These are phyloP conservation scores for Jatropha podagrica DNA, from an alignment of 441 rosid genomes.

Conservation along the genomic window DNA sequence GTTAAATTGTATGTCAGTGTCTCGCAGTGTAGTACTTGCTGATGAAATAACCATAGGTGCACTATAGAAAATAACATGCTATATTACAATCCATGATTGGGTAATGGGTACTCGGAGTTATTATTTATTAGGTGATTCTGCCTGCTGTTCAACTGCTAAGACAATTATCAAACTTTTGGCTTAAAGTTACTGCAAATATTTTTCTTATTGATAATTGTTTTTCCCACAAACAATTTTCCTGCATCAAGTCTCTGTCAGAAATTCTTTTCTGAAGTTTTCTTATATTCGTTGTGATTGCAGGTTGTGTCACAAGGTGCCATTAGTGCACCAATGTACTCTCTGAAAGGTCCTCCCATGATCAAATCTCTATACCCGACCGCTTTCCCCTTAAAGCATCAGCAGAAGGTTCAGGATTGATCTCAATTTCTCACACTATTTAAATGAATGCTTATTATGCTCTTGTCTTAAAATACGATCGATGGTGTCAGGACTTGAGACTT, in stretches of 20 bases:
- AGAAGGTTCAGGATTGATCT: conserved; percentile 59
- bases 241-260: neutral
- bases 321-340: conserved; percentile 77
- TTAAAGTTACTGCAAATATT: neutral
- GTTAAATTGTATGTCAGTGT: too few relatives aligned
- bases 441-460: neutral
- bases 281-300: conserved; percentile 36
- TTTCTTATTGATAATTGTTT: neutral
- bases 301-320: conserved; percentile 91
- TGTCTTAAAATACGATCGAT: conserved; percentile 14
- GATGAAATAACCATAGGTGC: too few relatives aligned
- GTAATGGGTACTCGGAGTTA: neutral
- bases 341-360: conserved; percentile 89
- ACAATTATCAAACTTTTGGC: neutral
- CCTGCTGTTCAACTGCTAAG: neutral
- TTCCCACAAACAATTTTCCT: neutral
- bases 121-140: neutral
- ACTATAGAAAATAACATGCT: too few relatives aligned
- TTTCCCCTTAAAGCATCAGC: conserved; percentile 93
- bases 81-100: neutral
- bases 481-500: conserved; percentile 77
- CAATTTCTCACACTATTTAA: neutral
- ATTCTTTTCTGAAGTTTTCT: neutral
- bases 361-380: conserved; percentile 79
- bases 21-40: neutral